Base-by-base conservation (phyloP, 768 basidiomycete species). In the Stropharia rugosoannulata region DNA sequence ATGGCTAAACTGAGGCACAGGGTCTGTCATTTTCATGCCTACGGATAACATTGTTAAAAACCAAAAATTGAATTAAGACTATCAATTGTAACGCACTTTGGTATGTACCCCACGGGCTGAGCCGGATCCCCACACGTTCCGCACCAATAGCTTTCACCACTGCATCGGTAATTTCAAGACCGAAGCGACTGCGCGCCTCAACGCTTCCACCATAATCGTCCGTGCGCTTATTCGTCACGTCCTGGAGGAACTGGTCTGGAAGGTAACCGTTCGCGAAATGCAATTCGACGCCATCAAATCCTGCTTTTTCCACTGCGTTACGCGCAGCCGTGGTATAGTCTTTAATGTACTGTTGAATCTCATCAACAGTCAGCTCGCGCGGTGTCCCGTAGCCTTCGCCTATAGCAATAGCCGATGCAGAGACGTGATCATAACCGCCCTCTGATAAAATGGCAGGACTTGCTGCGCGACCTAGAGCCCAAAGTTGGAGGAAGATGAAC, bases 191-290 rank as follows among this genome's bases (percentile, higher is more conserved):
- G 9, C 90, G 74, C 55, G 80, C 81, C 67, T 86, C 80, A 27
- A 89, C 68, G 42, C 78, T 80, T 1, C 89, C 89, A 0, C 89
- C 89, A 65, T 87, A 92, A 47, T 77, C 70, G 65, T 90, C 88
- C 4, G 78, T 82, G n/a, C 86, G 78, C 7, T 74, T 63, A 66
- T 89, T 89, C 25, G 71, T 72, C 16, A 73, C 64, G 25, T 79
- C 73, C 61, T 86, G 83, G 13, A 85, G 58, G 73, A 89, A 89
- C 63, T 89, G 84, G 62, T 89, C 83, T 16, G 77, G 50, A 5
- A 86, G 65, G 54, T 80, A 81, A 0, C 78, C 76, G 49, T 80
- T 78, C 39, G 75, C 76, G 51, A 66, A 68, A 54, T 77, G 79
- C 37, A 81, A 62, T 73, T 79, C 79, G 53, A 81, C 60, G 42